Percentiles rank a stretch among this genome's conserved stretches.
phyloP scores from a whole-genome alignment of 768 basidiomycete species.

The Rubroboletus satanas region DNA sequence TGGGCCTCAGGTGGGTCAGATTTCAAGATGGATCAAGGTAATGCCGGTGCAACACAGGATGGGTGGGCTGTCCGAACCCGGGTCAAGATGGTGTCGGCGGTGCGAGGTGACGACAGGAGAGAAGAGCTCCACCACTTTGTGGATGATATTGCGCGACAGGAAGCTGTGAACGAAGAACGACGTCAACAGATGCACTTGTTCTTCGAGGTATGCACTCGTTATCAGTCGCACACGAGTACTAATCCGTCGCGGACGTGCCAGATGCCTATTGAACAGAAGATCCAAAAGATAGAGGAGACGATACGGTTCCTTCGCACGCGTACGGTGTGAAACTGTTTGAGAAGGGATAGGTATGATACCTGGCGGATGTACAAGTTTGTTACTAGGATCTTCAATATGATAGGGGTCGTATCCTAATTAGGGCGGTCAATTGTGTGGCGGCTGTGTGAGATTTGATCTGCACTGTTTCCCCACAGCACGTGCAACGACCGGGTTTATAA shows the following conservation, averaged over 20 bases:
- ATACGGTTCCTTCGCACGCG: constrained; percentile 37
- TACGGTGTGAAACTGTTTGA: not conserved
- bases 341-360: not conserved
- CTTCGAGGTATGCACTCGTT: constrained; percentile 38
- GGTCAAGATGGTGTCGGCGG: not conserved
- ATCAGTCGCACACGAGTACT: not conserved
- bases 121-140: constrained; percentile 37
- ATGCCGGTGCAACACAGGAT: not conserved
- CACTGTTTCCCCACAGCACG: constrained; percentile 12
- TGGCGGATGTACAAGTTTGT: not conserved
- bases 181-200: constrained; percentile 48
- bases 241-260: constrained; percentile 19
- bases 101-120: not conserved
- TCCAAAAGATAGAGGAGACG: constrained; percentile 48
- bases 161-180: constrained; percentile 37
- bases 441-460: constrained; percentile 3
- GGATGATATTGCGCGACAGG: constrained; percentile 42
- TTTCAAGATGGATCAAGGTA: not conserved
- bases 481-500: not conserved
- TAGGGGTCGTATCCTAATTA: not conserved
- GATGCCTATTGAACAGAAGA: constrained; percentile 55
- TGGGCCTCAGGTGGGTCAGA: constrained; percentile 9
- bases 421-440: not conserved
- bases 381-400: not conserved
- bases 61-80: not conserved